These are phyloP conservation scores for Dionaea muscipula DNA, from an alignment of 179 eudicot genomes.

Conservation along the genomic window DNA sequence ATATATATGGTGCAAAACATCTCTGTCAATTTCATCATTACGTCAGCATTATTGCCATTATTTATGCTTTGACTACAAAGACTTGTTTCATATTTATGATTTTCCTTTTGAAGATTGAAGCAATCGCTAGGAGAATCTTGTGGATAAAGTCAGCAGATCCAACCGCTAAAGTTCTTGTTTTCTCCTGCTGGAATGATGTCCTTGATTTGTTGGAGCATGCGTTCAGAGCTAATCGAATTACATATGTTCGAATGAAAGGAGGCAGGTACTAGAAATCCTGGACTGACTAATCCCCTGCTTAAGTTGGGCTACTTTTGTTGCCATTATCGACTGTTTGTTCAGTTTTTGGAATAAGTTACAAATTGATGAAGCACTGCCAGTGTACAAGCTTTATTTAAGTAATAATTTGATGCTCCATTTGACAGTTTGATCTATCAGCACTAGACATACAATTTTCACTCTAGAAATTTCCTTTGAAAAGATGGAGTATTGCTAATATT, in stretches of 20 bases:
- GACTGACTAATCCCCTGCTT: background rate
- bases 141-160: conserved; percentile 62
- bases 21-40: background rate
- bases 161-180: conserved; percentile 71
- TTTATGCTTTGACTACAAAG: background rate
- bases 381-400: too few species aligned
- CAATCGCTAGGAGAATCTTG: conserved; percentile 75
- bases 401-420: too few species aligned
- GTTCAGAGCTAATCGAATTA: conserved; percentile 56
- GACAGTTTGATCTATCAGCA: too few species aligned
- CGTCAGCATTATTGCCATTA: background rate
- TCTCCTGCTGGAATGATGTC: conserved; percentile 95
- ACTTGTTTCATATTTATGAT: background rate
- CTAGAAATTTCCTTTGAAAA: too few species aligned
- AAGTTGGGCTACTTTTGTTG: background rate
- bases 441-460: too few species aligned
- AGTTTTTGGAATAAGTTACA: background rate
- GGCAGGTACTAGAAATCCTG: conserved; percentile 42
- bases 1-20: background rate
- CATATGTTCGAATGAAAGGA: conserved; percentile 78
- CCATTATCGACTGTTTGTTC: background rate
- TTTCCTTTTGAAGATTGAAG: conserved; percentile 56
- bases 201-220: conserved; percentile 91
- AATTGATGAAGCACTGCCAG: too few species aligned
- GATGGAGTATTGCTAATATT: too few species aligned